Base-by-base conservation (phyloP, 2,329 filamentous ascomycete species). In the Talaromyces albobiverticillius region DNA sequence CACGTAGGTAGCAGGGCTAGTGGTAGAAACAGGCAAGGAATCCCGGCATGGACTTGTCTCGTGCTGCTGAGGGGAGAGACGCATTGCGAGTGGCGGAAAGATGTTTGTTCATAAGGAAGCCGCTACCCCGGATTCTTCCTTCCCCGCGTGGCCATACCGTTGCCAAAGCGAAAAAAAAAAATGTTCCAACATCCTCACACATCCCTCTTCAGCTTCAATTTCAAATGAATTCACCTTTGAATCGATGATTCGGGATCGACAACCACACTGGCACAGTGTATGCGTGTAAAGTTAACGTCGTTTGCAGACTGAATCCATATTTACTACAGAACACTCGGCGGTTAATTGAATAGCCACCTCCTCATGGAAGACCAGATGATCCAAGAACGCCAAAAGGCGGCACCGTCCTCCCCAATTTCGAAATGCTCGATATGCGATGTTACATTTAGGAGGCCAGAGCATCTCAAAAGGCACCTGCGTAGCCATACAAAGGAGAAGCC, bases 401-500 rank as follows among this genome's bases (percentile, higher is more conserved):
- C 47, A 4, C 14, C 8, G 11, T 40, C 53, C 22, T 31, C 42
- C n/a, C 16, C 53, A 2, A 34, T 41, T 9, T 26, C 51, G 53
- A 22, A 53, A 34, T 53, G 57, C 51, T 16, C 53, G 57, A 62
- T 71, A 29, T 75, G 72, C 54, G 60, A 66, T 51, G 72, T 65
- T 46, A 68, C 62, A 11, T 75, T 75, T 51, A 62, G 67, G 54
- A 64, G 72, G 56, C 70, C 68, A 7, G 72, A 75, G 56, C 71
- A 74, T 59, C 56, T 75, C 36, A 75, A 72, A 59, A 69, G 72
- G 22, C 71, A 75, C 60, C 56, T 72, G 46, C 70, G 69, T 51
- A 71, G 68, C 45, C 71, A 75, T 58, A 71, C 70, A 6, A 71
- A 72, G 43, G 69, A 71, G 54, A 71, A 71, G 50, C 69, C 70